Evolutionary conservation across 805 yeast species (phyloP).

Genomic region (Wickerhamiella shivajii): DNA sequence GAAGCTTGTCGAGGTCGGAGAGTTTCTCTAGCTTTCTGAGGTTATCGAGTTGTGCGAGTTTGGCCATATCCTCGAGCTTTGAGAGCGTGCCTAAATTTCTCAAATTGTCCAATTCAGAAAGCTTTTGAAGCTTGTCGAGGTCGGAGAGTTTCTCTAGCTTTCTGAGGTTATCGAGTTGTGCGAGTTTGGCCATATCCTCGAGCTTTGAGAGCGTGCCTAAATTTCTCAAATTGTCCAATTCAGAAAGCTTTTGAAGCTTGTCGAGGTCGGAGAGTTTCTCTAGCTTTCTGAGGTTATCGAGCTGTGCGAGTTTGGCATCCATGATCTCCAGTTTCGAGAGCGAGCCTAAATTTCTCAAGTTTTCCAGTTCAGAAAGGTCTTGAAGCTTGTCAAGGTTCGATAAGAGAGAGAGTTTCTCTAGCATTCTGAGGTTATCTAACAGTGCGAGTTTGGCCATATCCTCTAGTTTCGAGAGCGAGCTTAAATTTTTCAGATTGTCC

Average conservation of each 20-base stretch:
- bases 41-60: slow-evolving; percentile 1
- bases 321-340: slow-evolving; percentile 4
- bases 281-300: not conserved
- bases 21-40: slow-evolving; percentile 14
- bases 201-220: slow-evolving; percentile 6
- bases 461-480: not conserved
- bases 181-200: slow-evolving; percentile 3
- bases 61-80: slow-evolving; percentile 13
- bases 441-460: not conserved
- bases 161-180: slow-evolving; percentile 9
- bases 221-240: not conserved
- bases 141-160: slow-evolving; percentile 2
- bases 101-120: slow-evolving; percentile 2
- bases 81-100: slow-evolving; percentile 1
- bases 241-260: slow-evolving; percentile 1
- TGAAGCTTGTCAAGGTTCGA: not conserved
- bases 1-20: not conserved
- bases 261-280: not conserved
- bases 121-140: slow-evolving; percentile 7
- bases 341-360: not conserved
- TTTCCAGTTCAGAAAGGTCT: not conserved
- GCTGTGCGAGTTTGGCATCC: not conserved
- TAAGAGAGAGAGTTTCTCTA: not conserved
- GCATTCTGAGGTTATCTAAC: not conserved
- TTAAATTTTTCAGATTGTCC: slow-evolving; percentile 3